Evolutionary conservation across 2,329 filamentous ascomycete species (phyloP).

Genomic region (Elsinoe australis): DNA sequence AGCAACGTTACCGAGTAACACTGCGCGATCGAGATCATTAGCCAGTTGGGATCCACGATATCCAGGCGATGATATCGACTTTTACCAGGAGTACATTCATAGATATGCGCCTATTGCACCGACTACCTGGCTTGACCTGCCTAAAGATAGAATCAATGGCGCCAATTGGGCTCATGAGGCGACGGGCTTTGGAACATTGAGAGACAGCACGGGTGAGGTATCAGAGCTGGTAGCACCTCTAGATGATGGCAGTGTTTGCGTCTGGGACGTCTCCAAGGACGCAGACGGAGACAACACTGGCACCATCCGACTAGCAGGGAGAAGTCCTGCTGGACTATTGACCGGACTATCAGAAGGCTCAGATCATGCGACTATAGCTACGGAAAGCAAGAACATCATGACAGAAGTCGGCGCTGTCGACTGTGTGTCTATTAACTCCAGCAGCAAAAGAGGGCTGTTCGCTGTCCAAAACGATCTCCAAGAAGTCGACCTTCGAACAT

Average conservation of each 20-base stretch:
- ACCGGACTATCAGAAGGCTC: conserved; percentile 47
- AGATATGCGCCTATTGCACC: conserved; percentile 65
- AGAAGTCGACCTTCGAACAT: conserved; percentile 70
- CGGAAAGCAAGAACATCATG: conserved; percentile 48
- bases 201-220: conserved; percentile 47
- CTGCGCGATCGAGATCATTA: conserved; percentile 30
- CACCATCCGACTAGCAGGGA: conserved; percentile 57
- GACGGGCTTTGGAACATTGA: conserved; percentile 61
- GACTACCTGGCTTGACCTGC: conserved; percentile 64
- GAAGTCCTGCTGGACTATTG: conserved; percentile 60
- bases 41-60: conserved; percentile 80
- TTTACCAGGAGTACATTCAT: conserved; percentile 86
- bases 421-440: conserved; percentile 70
- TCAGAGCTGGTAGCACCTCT: conserved; percentile 65
- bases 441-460: conserved; percentile 63
- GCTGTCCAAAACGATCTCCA: conserved; percentile 69
- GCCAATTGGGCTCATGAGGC: conserved; percentile 52
- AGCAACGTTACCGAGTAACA: neutral
- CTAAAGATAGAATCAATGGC: conserved; percentile 36
- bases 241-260: conserved; percentile 77
- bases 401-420: conserved; percentile 68
- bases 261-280: conserved; percentile 57
- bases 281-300: conserved; percentile 17
- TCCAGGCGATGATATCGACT: conserved; percentile 62
- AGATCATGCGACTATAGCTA: conserved; percentile 39